phyloP scores from a whole-genome alignment of 441 rosid species.

The Raphanus hybrid region DNA sequence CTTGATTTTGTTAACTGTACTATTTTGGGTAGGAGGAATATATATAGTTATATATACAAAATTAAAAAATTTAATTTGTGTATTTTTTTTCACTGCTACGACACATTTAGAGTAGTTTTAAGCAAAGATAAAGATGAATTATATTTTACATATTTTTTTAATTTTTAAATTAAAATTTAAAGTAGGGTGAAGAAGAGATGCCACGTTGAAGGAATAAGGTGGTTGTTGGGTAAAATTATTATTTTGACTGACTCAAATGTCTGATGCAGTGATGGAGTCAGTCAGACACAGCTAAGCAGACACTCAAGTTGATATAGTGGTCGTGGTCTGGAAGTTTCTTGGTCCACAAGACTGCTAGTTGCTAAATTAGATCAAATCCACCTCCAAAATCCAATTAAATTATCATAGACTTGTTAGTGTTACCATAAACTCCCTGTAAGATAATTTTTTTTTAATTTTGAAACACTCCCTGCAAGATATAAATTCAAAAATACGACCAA shows the following conservation, averaged over 20 bases:
- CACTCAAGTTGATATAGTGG: conserved; percentile 19
- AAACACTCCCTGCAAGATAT: too few species aligned
- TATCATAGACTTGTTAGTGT: not conserved
- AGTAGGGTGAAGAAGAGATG: conserved; percentile 6
- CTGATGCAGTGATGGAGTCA: conserved; percentile 15
- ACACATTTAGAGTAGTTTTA: not conserved
- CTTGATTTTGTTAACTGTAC: not conserved
- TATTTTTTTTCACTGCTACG: not conserved
- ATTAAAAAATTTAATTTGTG: not conserved
- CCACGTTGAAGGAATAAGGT: conserved; percentile 29
- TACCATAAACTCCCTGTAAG: not conserved
- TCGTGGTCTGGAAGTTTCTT: conserved; percentile 35
- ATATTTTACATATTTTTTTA: not conserved
- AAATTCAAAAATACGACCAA: not conserved
- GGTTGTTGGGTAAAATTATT: conserved; percentile 34
- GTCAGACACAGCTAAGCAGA: conserved; percentile 34
- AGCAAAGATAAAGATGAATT: not conserved
- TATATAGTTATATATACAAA: not conserved
- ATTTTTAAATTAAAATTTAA: not conserved
- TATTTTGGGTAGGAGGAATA: not conserved
- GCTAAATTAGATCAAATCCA: not conserved
- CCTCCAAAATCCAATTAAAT: not conserved
- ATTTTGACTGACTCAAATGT: conserved; percentile 34
- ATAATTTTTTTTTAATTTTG: too few species aligned
- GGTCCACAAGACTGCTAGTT: conserved; percentile 18